Evolutionary conservation across 2,329 filamentous ascomycete species (phyloP).

Genomic region (Apiospora hydei): DNA sequence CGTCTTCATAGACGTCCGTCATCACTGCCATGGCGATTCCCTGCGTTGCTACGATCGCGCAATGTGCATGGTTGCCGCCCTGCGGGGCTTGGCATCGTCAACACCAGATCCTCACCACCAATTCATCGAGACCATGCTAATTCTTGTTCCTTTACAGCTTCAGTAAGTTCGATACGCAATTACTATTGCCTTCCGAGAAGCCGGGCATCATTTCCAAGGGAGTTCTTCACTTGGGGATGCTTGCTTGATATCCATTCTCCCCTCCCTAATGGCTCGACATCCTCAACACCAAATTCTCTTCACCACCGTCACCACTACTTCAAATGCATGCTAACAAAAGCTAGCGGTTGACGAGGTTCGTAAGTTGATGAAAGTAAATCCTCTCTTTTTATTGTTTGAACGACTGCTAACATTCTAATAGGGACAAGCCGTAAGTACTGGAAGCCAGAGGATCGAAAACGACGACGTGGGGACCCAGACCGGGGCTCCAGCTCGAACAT

Average conservation of each 20-base stretch:
- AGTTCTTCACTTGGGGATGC: neutral
- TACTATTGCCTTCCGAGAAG: neutral
- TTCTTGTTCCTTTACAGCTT: constrained; percentile 61
- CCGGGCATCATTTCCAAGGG: no score
- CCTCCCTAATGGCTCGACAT: neutral
- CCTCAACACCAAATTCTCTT: neutral
- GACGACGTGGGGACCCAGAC: neutral
- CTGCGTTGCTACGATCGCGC: neutral
- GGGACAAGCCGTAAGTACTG: neutral
- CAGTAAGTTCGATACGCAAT: constrained; percentile 75
- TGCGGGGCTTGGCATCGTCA: neutral
- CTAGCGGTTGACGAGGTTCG: constrained; percentile 93
- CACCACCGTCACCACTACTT: no score
- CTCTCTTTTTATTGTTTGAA: constrained; percentile 40
- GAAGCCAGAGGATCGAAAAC: neutral
- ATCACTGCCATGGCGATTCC: neutral
- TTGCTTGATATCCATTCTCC: neutral
- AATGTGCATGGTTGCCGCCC: neutral
- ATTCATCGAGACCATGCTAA: constrained; percentile 52
- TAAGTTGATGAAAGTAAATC: constrained; percentile 54
- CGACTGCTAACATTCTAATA: neutral
- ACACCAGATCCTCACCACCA: neutral
- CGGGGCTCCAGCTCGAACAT: no score
- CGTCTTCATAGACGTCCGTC: neutral
- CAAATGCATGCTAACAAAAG: constrained; percentile 56